phyloP scores from a whole-genome alignment of 2,329 filamentous ascomycete species.

The Colletotrichum caudatum region DNA sequence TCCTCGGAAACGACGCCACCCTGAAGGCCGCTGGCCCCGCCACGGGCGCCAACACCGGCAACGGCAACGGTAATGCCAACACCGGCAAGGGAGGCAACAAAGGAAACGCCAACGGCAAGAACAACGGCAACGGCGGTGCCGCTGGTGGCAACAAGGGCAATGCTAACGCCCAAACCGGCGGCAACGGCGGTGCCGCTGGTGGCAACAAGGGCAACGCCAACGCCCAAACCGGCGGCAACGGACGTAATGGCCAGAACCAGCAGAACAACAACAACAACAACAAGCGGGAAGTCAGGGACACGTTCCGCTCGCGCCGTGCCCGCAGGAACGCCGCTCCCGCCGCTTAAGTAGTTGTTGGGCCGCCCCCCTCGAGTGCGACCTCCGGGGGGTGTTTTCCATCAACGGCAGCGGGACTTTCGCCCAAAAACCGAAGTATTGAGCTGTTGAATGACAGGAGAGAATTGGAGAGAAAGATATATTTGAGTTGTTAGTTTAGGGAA shows the following conservation, averaged over 20 bases:
- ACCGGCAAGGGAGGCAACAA: neutral
- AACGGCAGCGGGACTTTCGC: neutral
- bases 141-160: neutral
- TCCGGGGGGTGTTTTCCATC: neutral
- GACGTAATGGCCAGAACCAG: neutral
- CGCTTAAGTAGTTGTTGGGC: neutral
- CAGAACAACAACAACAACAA: slow-evolving; percentile 16
- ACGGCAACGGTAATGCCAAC: neutral
- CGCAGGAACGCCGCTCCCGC: slow-evolving; percentile 20
- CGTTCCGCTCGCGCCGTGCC: slow-evolving; percentile 11
- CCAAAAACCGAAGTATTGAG: neutral
- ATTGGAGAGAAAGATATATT: neutral
- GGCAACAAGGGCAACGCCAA: neutral
- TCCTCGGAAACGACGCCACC: slow-evolving; percentile 50
- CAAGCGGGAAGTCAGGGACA: slow-evolving; percentile 17
- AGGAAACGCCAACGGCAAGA: neutral
- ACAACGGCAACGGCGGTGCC: neutral
- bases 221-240: slow-evolving; percentile 2
- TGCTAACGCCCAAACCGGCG: neutral
- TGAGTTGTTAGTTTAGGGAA: neutral
- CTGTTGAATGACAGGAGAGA: neutral
- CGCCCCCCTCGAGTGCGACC: neutral
- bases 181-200: neutral
- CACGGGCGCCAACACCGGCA: slow-evolving; percentile 41
- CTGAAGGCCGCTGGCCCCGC: slow-evolving; percentile 49